Percentiles rank a stretch among this genome's conserved stretches.
phyloP scores from a whole-genome alignment of 139 green algal species.

The Ettlia oleoabundans region DNA sequence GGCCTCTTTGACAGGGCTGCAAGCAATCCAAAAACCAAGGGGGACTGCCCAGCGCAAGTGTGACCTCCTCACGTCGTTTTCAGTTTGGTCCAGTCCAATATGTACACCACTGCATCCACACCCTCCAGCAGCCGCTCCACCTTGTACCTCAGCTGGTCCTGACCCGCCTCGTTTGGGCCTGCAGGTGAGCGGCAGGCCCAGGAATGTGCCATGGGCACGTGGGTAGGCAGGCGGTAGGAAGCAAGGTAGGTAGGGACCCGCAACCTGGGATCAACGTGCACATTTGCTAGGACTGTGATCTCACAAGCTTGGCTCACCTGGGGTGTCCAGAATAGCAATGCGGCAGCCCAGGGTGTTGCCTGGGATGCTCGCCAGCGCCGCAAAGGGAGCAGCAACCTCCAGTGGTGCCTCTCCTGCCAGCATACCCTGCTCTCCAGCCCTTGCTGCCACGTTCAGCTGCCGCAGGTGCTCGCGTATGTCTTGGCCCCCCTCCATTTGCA shows the following conservation, averaged over 20 bases:
- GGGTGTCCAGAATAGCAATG: not conserved
- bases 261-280: not conserved
- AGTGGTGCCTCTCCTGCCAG: constrained; percentile 41
- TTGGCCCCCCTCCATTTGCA: not conserved
- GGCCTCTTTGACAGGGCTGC: too few relatives aligned
- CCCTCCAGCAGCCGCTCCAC: constrained; percentile 77
- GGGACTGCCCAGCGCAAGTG: too few relatives aligned
- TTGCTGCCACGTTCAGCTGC: constrained; percentile 61
- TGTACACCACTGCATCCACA: constrained; percentile 73
- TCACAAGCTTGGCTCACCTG: not conserved
- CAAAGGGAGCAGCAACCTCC: constrained; percentile 49
- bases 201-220: not conserved
- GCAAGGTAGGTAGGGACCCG: not conserved
- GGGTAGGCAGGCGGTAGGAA: too few relatives aligned
- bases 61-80: constrained; percentile 57
- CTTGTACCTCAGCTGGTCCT: constrained; percentile 70
- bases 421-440: constrained; percentile 26
- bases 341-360: not conserved
- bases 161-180: constrained; percentile 78
- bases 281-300: not conserved
- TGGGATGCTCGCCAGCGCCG: constrained; percentile 40
- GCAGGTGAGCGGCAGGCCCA: not conserved
- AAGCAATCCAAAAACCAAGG: too few relatives aligned
- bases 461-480: constrained; percentile 50
- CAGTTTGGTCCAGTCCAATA: constrained; percentile 87